These are phyloP conservation scores for Kazachstania psychrophila DNA, from an alignment of 805 yeast genomes.

Conservation along the genomic window DNA sequence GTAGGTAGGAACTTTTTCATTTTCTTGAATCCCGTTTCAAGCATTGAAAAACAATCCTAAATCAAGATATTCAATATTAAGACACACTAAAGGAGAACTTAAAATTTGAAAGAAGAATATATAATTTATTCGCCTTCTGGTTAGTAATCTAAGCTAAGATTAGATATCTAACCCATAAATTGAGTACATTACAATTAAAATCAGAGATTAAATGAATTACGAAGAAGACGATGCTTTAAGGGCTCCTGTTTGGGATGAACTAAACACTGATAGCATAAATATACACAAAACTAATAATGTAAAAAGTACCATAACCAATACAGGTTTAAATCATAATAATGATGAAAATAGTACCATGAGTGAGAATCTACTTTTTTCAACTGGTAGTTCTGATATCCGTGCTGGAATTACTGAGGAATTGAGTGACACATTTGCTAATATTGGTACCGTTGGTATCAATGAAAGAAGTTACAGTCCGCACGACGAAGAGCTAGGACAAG, in stretches of 20 bases:
- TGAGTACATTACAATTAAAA: too few species aligned
- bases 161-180: too few species aligned
- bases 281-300: background rate
- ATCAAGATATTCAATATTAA: too few species aligned
- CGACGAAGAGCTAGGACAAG: slow-evolving; percentile 11
- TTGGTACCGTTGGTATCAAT: slow-evolving; percentile 1
- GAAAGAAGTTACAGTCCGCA: slow-evolving; percentile 9
- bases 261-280: slow-evolving; percentile 3
- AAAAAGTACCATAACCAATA: background rate
- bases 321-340: background rate
- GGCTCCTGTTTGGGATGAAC: slow-evolving; percentile 32
- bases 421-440: slow-evolving; percentile 13
- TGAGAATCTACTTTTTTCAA: background rate
- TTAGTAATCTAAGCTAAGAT: too few species aligned
- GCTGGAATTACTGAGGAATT: slow-evolving; percentile 7
- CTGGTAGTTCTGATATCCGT: background rate
- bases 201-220: slow-evolving; percentile 20
- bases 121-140: too few species aligned
- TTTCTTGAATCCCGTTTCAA: too few species aligned
- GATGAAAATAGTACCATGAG: background rate
- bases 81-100: too few species aligned
- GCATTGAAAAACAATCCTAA: too few species aligned
- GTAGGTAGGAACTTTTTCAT: too few species aligned
- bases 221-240: slow-evolving; percentile 26
- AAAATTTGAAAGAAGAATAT: too few species aligned